Percentiles rank a stretch among this genome's conserved stretches.
These are phyloP conservation scores for Aaosphaeria pasadenensis DNA, from an alignment of 2,329 filamentous ascomycete species.

Conservation along the genomic window DNA sequence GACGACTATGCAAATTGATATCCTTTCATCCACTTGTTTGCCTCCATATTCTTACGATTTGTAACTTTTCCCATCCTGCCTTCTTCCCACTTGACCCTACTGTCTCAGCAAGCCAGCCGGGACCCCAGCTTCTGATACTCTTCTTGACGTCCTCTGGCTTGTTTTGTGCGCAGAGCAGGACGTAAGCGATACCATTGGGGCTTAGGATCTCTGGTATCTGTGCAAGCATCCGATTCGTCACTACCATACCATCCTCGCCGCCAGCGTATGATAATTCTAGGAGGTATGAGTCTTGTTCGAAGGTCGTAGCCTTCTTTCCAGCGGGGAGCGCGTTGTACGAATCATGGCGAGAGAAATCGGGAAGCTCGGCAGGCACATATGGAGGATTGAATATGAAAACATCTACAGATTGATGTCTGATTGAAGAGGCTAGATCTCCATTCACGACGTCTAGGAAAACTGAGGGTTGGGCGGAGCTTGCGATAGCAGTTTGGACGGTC, in stretches of 20 bases:
- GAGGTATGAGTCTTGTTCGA: constrained; percentile 79
- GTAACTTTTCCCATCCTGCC: constrained; percentile 92
- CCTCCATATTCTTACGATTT: constrained; percentile 81
- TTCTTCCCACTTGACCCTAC: constrained; percentile 81
- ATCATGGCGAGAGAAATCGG: constrained; percentile 47
- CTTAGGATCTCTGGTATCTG: constrained; percentile 64
- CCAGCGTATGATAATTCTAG: constrained; percentile 86
- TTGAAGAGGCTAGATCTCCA: constrained; percentile 65
- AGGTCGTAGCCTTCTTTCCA: constrained; percentile 41
- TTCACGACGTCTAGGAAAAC: constrained; percentile 65
- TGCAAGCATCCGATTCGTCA: constrained; percentile 74
- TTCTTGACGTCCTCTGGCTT: constrained; percentile 71
- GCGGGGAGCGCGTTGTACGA: constrained; percentile 24
- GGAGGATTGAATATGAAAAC: constrained; percentile 95
- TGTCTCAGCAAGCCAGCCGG: constrained; percentile 69
- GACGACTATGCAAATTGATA: too few relatives aligned
- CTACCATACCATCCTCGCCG: constrained; percentile 89
- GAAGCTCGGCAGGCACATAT: constrained; percentile 85
- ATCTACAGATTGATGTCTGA: constrained; percentile 64
- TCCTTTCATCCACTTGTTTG: too few relatives aligned
- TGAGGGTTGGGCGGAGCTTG: constrained; percentile 16
- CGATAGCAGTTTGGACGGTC: constrained; percentile 60
- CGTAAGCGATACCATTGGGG: constrained; percentile 73
- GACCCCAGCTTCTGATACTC: constrained; percentile 57
- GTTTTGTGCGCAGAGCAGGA: constrained; percentile 89